Evolutionary conservation across 2,329 filamentous ascomycete species (phyloP).

Genomic region (Microascus cirrosus): DNA sequence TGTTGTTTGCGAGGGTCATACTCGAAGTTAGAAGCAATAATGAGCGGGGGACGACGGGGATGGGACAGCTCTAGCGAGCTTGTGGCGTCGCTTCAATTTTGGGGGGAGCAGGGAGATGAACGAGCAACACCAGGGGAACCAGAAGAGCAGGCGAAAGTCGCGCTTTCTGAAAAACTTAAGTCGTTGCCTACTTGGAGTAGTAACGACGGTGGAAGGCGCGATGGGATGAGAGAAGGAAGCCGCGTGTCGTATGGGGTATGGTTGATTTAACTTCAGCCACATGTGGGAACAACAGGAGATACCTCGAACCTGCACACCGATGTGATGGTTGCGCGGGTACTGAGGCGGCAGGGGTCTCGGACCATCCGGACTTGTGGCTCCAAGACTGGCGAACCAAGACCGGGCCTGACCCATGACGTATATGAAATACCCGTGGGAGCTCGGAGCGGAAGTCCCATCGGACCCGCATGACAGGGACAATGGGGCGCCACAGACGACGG

Average conservation of each 20-base stretch:
- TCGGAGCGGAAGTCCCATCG: no score
- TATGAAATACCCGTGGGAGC: no score
- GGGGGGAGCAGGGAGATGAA: no score
- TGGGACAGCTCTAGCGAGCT: neutral
- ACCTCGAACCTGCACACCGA: neutral
- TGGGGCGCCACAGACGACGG: no score
- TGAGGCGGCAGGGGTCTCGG: neutral
- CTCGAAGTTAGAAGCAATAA: neutral
- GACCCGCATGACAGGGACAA: no score
- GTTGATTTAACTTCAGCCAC: neutral
- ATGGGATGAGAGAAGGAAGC: neutral
- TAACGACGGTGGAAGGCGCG: neutral
- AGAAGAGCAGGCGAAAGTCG: no score
- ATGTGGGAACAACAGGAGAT: neutral
- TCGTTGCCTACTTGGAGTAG: no score
- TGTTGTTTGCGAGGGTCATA: neutral
- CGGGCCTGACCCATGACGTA: neutral
- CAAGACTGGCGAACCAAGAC: neutral
- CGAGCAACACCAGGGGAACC: no score
- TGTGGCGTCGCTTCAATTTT: no score
- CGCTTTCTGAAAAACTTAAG: no score
- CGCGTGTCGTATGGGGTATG: no score
- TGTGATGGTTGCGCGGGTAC: neutral
- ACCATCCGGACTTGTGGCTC: neutral
- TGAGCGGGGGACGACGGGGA: neutral